phyloP scores from a whole-genome alignment of 176 grass and related monocot species.

The Luzula sylvatica region DNA sequence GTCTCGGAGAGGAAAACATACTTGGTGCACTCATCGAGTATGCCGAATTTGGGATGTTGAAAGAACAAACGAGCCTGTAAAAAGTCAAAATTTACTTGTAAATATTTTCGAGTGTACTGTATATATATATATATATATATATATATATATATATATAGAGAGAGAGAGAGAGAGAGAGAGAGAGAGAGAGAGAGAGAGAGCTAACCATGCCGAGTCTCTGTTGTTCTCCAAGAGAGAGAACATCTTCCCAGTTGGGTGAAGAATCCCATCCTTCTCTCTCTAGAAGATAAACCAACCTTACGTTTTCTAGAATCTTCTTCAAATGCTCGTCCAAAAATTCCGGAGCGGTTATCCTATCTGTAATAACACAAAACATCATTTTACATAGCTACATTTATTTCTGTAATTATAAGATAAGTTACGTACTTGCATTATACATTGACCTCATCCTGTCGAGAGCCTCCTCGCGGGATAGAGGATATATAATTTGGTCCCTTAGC shows the following conservation, averaged over 20 bases:
- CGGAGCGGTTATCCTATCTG: conserved; percentile 33
- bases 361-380: conserved; percentile 24
- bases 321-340: conserved; percentile 65
- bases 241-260: conserved; percentile 84
- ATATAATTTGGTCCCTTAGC: conserved; percentile 89
- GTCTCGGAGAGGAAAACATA: conserved; percentile 11
- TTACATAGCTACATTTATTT: background rate
- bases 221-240: conserved; percentile 86
- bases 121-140: too few relatives aligned
- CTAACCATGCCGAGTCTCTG: conserved; percentile 95
- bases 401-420: conserved; percentile 1
- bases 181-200: conserved; percentile 4
- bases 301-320: conserved; percentile 70
- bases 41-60: conserved; percentile 78
- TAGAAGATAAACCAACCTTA: conserved; percentile 81
- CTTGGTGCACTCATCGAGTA: conserved; percentile 94
- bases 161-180: too few relatives aligned
- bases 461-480: conserved; percentile 78
- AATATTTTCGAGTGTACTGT: too few relatives aligned
- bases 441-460: conserved; percentile 46
- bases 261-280: conserved; percentile 98
- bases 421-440: conserved; percentile 38
- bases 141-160: too few relatives aligned
- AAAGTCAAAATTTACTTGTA: too few relatives aligned
- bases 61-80: conserved; percentile 94